phyloP scores from a whole-genome alignment of 2,329 filamentous ascomycete genomes.

The Nemania diffusa region DNA sequence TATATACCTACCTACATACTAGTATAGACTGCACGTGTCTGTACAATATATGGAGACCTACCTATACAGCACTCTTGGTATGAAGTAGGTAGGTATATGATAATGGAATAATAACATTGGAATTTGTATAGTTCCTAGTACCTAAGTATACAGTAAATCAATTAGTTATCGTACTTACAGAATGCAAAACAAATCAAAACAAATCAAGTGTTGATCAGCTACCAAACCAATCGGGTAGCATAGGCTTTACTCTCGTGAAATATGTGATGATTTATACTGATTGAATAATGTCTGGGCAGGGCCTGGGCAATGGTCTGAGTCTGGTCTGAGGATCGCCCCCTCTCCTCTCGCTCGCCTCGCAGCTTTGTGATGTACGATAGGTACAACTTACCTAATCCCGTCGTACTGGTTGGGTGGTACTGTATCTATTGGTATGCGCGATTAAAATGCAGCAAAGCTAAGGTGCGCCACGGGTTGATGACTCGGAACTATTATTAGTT shows the following conservation, averaged over 20 bases:
- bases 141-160: too few relatives aligned
- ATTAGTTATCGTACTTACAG: too few relatives aligned
- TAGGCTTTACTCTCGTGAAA: not conserved
- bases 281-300: constrained; percentile 1
- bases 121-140: too few relatives aligned
- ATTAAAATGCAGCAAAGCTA: constrained; percentile 33
- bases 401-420: not conserved
- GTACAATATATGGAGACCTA: too few relatives aligned
- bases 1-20: not conserved
- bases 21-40: too few relatives aligned
- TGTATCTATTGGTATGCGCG: too few relatives aligned
- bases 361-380: not conserved
- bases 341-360: not conserved
- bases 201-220: too few relatives aligned
- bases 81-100: too few relatives aligned
- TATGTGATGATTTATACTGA: not conserved
- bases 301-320: not conserved
- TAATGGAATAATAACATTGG: too few relatives aligned
- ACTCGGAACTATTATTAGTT: constrained; percentile 20
- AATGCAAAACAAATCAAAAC: too few relatives aligned
- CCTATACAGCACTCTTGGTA: too few relatives aligned
- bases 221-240: too few relatives aligned
- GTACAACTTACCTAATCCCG: not conserved
- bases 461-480: constrained; percentile 8
- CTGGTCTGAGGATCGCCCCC: not conserved